These are phyloP conservation scores for Choiromyces venosus DNA, from an alignment of 495 filamentous ascomycete species.

Conservation along the genomic window DNA sequence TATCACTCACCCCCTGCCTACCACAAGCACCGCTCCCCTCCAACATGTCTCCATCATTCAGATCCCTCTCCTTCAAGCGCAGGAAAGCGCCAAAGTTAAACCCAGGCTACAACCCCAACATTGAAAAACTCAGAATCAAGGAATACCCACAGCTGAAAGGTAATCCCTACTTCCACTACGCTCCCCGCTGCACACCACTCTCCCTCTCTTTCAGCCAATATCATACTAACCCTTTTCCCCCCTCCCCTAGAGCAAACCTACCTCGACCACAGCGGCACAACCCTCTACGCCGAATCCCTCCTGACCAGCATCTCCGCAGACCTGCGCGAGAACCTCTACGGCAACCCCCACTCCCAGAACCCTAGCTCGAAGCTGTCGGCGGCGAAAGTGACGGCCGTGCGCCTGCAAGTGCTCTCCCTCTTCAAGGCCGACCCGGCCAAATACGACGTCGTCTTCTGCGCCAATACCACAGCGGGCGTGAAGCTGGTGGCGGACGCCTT, in stretches of 20 bases:
- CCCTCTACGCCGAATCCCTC: slow-evolving; percentile 61
- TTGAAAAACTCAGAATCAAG: slow-evolving; percentile 28
- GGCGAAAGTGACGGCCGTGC: slow-evolving; percentile 55
- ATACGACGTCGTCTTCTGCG: slow-evolving; percentile 64
- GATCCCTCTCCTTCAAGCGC: neutral
- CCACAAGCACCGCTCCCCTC: neutral
- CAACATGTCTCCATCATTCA: neutral
- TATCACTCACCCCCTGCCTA: neutral
- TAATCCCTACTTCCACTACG: neutral
- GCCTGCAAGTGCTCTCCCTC: slow-evolving; percentile 56
- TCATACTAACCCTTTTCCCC: slow-evolving; percentile 7
- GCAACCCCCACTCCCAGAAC: slow-evolving; percentile 72
- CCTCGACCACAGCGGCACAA: slow-evolving; percentile 72
- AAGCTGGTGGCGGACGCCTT: slow-evolving; percentile 65
- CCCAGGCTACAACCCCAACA: slow-evolving; percentile 26
- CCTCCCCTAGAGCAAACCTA: slow-evolving; percentile 48
- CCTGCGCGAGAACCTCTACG: slow-evolving; percentile 57
- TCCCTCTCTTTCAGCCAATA: neutral
- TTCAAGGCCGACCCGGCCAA: slow-evolving; percentile 59
- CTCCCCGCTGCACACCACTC: neutral
- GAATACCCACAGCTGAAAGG: slow-evolving; percentile 34
- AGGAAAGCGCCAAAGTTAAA: neutral
- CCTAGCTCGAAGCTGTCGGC: slow-evolving; percentile 59
- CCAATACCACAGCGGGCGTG: slow-evolving; percentile 65
- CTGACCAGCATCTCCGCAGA: slow-evolving; percentile 55